phyloP scores from a whole-genome alignment of 768 basidiomycete species.

The Hypholoma sublateritium region DNA sequence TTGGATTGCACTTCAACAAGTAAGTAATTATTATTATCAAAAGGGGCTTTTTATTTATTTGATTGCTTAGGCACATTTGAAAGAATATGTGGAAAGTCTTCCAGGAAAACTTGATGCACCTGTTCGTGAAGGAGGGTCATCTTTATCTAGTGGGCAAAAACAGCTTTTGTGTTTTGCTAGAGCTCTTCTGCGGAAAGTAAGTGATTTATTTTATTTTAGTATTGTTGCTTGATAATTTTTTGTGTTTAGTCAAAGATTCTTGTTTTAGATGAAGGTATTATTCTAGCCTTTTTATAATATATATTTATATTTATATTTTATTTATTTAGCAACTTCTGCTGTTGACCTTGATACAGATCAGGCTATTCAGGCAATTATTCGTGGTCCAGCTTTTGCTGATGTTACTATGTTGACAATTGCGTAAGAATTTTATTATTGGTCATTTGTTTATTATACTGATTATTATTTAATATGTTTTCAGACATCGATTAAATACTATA shows the following conservation, averaged over 20 bases:
- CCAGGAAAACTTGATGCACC: slow-evolving; percentile 70
- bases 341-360: slow-evolving; percentile 90
- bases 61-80: slow-evolving; percentile 55
- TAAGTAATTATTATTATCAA: slow-evolving; percentile 9
- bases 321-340: slow-evolving; percentile 70
- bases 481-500: slow-evolving; percentile 83
- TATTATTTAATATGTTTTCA: slow-evolving; percentile 22
- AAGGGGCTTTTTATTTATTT: not conserved
- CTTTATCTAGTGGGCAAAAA: slow-evolving; percentile 81
- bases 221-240: not conserved
- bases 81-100: slow-evolving; percentile 64
- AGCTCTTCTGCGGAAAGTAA: slow-evolving; percentile 74
- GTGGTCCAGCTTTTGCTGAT: slow-evolving; percentile 71
- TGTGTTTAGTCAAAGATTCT: slow-evolving; percentile 70
- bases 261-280: slow-evolving; percentile 85
- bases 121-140: slow-evolving; percentile 77
- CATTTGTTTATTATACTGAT: not conserved
- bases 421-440: slow-evolving; percentile 39
- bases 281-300: not conserved
- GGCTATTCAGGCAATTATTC: slow-evolving; percentile 86
- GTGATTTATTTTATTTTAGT: slow-evolving; percentile 5
- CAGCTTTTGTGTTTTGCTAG: slow-evolving; percentile 90
- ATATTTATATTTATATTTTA: slow-evolving; percentile 7
- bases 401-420: slow-evolving; percentile 89
- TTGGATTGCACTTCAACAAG: slow-evolving; percentile 83